Conservation (phyloP, 306 rosid species). For the Cajanus cajan region DNA sequence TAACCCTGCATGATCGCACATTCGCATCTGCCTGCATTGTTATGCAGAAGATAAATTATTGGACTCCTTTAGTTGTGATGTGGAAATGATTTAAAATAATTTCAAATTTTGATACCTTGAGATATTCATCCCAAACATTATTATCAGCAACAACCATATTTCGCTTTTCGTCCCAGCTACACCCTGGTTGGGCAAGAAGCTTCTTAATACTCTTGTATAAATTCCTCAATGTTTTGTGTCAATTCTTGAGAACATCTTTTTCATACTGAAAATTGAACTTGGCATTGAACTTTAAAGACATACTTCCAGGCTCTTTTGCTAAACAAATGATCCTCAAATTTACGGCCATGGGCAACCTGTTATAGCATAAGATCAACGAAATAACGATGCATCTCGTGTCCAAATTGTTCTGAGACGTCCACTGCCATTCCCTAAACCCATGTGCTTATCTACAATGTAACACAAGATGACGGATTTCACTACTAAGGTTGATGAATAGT, state of each 20-base stretch:
- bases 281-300: constrained; percentile 57
- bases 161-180: constrained; percentile 68
- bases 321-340: constrained; percentile 66
- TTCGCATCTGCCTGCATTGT: constrained; percentile 52
- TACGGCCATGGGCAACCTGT: constrained; percentile 53
- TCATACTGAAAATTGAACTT: constrained; percentile 73
- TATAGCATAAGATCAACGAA: constrained; percentile 72
- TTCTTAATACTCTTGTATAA: constrained; percentile 51
- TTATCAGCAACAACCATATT: constrained; percentile 73
- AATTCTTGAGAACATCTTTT: constrained; percentile 74
- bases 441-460: constrained; percentile 28
- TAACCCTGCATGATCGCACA: constrained; percentile 59
- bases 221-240: constrained; percentile 70
- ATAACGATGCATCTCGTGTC: constrained; percentile 79
- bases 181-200: constrained; percentile 60
- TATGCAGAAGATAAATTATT: constrained; percentile 17
- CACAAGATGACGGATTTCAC: background rate
- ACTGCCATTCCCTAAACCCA: constrained; percentile 44
- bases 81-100: background rate
- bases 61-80: background rate
- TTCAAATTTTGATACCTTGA: constrained; percentile 48
- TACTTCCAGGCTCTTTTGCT: constrained; percentile 71
- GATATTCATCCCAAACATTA: constrained; percentile 67
- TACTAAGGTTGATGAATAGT: background rate
- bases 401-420: constrained; percentile 73